A percentile compares a stretch with the other conserved stretches of the same genome.
These are phyloP conservation scores for Pyrenochaeta sp. DNA, from an alignment of 2,329 filamentous ascomycete genomes.

Conservation along the genomic window DNA sequence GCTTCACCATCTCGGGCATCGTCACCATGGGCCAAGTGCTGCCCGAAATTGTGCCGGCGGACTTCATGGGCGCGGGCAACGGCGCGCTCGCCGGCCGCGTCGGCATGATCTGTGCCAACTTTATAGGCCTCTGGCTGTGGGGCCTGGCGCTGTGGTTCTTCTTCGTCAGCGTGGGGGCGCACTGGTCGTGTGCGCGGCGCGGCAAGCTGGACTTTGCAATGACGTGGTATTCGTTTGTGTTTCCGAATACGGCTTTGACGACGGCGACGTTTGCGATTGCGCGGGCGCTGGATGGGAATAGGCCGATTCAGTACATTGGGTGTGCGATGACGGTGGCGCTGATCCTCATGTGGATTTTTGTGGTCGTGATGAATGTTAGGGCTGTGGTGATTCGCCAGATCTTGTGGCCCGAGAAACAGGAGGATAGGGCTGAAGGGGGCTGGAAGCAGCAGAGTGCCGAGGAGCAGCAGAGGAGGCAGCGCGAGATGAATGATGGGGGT, in stretches of 20 bases:
- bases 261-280: constrained; percentile 77
- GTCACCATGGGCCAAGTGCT: constrained; percentile 64
- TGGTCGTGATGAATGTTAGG: constrained; percentile 73
- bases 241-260: constrained; percentile 77
- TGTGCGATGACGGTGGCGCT: constrained; percentile 72
- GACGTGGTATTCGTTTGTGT: constrained; percentile 86
- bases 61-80: constrained; percentile 63
- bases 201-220: constrained; percentile 77
- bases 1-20: constrained; percentile 69
- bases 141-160: constrained; percentile 86
- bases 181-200: constrained; percentile 70
- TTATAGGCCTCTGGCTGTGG: constrained; percentile 81
- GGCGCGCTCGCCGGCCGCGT: constrained; percentile 63
- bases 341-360: constrained; percentile 71
- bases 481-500: constrained; percentile 22
- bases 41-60: constrained; percentile 55
- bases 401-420: constrained; percentile 78
- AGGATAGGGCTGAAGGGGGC: constrained; percentile 68
- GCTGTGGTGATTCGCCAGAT: constrained; percentile 72
- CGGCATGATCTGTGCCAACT: constrained; percentile 64
- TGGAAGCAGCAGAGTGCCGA: constrained; percentile 52
- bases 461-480: constrained; percentile 31
- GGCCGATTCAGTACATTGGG: constrained; percentile 70
- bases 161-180: constrained; percentile 76
- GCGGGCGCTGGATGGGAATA: constrained; percentile 55